Evolutionary conservation across 768 basidiomycete species (phyloP).

Genomic region (Chiua virens): DNA sequence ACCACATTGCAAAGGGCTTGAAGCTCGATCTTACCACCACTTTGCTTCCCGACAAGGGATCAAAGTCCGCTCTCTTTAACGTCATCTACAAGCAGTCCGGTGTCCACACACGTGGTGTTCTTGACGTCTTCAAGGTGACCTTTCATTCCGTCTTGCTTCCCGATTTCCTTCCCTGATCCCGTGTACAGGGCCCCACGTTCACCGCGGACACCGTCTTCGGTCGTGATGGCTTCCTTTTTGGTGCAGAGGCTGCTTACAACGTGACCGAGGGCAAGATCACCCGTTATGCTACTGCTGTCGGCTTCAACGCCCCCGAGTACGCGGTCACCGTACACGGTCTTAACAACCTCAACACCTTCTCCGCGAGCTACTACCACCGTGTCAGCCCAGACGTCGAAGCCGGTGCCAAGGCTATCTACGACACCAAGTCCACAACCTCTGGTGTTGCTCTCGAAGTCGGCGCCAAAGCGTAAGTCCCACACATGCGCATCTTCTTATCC

Average conservation of each 20-base stretch:
- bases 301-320: constrained; percentile 96
- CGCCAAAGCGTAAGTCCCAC: constrained; percentile 76
- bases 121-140: constrained; percentile 92
- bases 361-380: constrained; percentile 98
- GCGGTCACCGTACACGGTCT: constrained; percentile 92
- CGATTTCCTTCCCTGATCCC: neutral
- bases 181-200: constrained; percentile 88
- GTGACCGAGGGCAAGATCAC: constrained; percentile 91
- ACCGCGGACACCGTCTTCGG: constrained; percentile 94
- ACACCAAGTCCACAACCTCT: constrained; percentile 84
- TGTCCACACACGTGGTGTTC: constrained; percentile 84
- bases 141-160: constrained; percentile 5
- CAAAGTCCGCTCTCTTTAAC: constrained; percentile 81
- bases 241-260: constrained; percentile 96
- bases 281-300: constrained; percentile 88
- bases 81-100: constrained; percentile 95
- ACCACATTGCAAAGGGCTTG: constrained; percentile 95
- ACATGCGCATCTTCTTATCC: neutral
- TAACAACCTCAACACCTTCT: constrained; percentile 91
- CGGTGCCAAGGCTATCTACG: constrained; percentile 95
- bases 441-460: constrained; percentile 93
- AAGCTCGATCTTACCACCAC: constrained; percentile 89
- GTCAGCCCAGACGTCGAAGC: constrained; percentile 91
- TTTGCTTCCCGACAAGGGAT: constrained; percentile 83
- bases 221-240: constrained; percentile 96